phyloP scores from a whole-genome alignment of 1,284 basidiomycete genomes.

The Tranzscheliella williamsii region DNA sequence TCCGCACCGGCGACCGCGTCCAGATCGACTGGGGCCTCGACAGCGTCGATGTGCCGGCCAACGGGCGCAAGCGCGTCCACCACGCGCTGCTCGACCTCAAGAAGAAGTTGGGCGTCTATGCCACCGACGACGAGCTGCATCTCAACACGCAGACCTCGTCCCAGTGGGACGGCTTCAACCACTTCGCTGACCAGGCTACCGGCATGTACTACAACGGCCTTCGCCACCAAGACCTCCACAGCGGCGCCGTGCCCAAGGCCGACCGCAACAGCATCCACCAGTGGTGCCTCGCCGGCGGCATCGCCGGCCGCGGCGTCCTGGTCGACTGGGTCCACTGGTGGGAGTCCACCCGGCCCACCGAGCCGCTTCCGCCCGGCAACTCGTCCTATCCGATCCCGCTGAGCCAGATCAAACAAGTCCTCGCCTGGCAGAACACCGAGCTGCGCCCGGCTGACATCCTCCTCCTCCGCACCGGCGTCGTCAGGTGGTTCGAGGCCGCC shows the following conservation, averaged over 20 bases:
- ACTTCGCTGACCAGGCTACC: conserved; percentile 25
- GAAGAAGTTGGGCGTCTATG: conserved; percentile 25
- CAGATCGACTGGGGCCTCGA: conserved; percentile 39
- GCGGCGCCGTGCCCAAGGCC: conserved; percentile 10
- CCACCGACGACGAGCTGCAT: conserved; percentile 32
- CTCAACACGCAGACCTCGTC: conserved; percentile 39
- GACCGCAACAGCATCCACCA: conserved; percentile 26
- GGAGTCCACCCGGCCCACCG: conserved; percentile 16
- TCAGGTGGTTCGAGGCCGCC: conserved; percentile 30
- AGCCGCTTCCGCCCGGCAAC: conserved; percentile 16
- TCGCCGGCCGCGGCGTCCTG: conserved; percentile 28
- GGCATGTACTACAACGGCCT: conserved; percentile 27
- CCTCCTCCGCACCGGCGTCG: conserved; percentile 23
- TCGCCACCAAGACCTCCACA: conserved; percentile 25
- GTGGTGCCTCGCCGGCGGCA: conserved; percentile 25
- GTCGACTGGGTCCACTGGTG: conserved; percentile 42
- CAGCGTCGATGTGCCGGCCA: conserved; percentile 29
- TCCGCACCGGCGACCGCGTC: conserved; percentile 26
- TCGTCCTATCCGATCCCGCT: conserved; percentile 22
- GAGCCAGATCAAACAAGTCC: conserved; percentile 22
- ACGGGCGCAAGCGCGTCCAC: conserved; percentile 16
- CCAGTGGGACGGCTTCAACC: conserved; percentile 38
- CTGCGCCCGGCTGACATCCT: conserved; percentile 19
- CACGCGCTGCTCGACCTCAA: conserved; percentile 30
- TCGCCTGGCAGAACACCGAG: conserved; percentile 17